Percentiles rank a stretch among this genome's conserved stretches.
Evolutionary conservation across 2,329 filamentous ascomycete genomes (phyloP).

Genomic region (Raffaelea albimanens): DNA sequence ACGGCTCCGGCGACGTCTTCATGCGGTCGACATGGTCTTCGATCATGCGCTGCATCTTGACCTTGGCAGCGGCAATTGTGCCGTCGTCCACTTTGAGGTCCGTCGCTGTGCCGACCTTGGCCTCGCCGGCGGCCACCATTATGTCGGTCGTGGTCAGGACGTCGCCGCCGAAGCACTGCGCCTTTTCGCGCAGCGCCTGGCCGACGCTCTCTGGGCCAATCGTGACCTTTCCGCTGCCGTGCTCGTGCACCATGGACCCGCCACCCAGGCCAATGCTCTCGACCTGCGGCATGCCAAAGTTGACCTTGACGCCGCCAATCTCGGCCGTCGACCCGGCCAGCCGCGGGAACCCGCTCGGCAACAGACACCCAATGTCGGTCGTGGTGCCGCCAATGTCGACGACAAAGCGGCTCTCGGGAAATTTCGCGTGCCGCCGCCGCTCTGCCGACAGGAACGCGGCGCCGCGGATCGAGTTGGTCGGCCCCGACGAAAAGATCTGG

Average conservation of each 20-base stretch:
- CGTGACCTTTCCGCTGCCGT: slow-evolving; percentile 30
- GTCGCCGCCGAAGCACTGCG: slow-evolving; percentile 46
- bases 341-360: slow-evolving; percentile 53
- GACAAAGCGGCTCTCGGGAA: slow-evolving; percentile 36
- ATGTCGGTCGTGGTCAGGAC: slow-evolving; percentile 51
- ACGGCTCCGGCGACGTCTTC: slow-evolving; percentile 49
- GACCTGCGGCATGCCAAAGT: slow-evolving; percentile 48
- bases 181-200: slow-evolving; percentile 38
- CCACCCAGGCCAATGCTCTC: slow-evolving; percentile 51
- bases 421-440: background rate
- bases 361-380: slow-evolving; percentile 51
- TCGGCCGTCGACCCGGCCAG: slow-evolving; percentile 54
- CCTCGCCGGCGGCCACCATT: slow-evolving; percentile 20
- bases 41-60: slow-evolving; percentile 38
- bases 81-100: slow-evolving; percentile 18
- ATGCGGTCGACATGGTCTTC: slow-evolving; percentile 50
- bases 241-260: slow-evolving; percentile 40
- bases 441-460: slow-evolving; percentile 32
- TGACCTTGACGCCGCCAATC: slow-evolving; percentile 53
- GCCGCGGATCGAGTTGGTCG: slow-evolving; percentile 31
- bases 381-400: slow-evolving; percentile 60
- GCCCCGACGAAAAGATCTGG: slow-evolving; percentile 30
- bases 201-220: slow-evolving; percentile 19
- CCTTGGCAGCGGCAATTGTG: slow-evolving; percentile 22
- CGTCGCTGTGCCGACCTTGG: slow-evolving; percentile 20